Evolutionary conservation across 345 rosid species (phyloP), one percentile per base, ranked within the genome.

Genomic region (Xanthoceras sorbifolium): DNA sequence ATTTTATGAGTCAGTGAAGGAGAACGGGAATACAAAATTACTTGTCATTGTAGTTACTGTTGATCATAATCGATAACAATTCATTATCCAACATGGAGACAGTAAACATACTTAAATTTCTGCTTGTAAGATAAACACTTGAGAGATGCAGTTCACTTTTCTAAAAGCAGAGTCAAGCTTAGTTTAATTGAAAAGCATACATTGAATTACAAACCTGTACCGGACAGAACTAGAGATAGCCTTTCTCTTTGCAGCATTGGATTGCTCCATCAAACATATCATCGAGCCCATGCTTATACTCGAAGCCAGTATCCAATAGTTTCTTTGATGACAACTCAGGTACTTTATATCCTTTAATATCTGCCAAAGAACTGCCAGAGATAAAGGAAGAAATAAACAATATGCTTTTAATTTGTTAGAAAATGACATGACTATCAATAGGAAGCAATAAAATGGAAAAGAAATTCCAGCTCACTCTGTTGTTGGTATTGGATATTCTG

Each of bases 231-330:
- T 79, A 76, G 1, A 86, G 69, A 55, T 59, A 84, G 14, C 84
- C 81, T 29, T 73, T 85, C 25, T 78, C 79, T 64, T 67, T 82
- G 70, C 87, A 77, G 62, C 85, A 76, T 32, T 69, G 34, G 14
- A 88, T 82, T 9, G 87, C 87, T 12, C 32, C 88, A 28, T 54
- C 80, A 44, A 79, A 74, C 62, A 70, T 85, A 20, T 85, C 85
- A 57, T 81, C 63, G 0, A 78, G 55, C 0, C 82, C 78, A 52
- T 80, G 28, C 72, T 73, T 81, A 68, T 54, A 80, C 63, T 70
- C n/a, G 78, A 68, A 82, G 9, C 90, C 90, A 8, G 59, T 36
- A 42, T 77, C 86, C 62, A 79, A 9, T 18, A 87, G 66, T 72
- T 87, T 87, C 81, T 81, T 75, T 4, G 86, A 78, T 0, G 83